phyloP scores from a whole-genome alignment of 2,329 filamentous ascomycete genomes.

The Penicillium griseofulvum region DNA sequence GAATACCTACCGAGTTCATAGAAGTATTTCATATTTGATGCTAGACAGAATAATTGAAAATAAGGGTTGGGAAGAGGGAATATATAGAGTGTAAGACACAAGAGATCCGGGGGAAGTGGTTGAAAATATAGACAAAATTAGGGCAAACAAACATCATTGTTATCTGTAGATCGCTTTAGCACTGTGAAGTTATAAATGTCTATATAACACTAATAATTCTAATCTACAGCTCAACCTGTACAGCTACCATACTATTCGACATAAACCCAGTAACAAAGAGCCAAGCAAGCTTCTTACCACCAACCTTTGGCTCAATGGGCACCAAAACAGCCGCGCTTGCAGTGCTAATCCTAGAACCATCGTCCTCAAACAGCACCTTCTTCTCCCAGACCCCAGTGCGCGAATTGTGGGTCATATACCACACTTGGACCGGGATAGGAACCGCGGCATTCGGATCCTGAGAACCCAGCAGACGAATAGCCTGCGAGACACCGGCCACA shows the following conservation, averaged over 20 bases:
- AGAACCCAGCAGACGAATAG: constrained; percentile 38
- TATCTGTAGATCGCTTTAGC: neutral
- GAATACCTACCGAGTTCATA: neutral
- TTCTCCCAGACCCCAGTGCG: constrained; percentile 41
- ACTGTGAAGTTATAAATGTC: neutral
- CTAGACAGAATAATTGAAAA: too few relatives aligned
- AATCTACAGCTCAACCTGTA: constrained; percentile 52
- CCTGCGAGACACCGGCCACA: constrained; percentile 48
- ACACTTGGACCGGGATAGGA: constrained; percentile 45
- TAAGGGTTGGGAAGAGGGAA: too few relatives aligned
- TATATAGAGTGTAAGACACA: neutral
- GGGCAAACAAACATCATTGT: neutral
- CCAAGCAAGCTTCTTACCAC: constrained; percentile 51
- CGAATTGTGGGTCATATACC: constrained; percentile 37
- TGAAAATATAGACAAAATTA: neutral
- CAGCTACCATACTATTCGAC: constrained; percentile 50
- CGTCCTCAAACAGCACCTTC: constrained; percentile 57
- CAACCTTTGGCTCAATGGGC: constrained; percentile 50
- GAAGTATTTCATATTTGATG: too few relatives aligned
- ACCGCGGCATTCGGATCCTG: constrained; percentile 38
- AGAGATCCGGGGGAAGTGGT: too few relatives aligned
- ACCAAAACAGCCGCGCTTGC: constrained; percentile 55
- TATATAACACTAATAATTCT: neutral
- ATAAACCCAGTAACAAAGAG: constrained; percentile 59
- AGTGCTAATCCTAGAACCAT: constrained; percentile 51